Evolutionary conservation across 176 grass and related monocot genomes (phyloP).

Genomic region (Aegilops bicornis): DNA sequence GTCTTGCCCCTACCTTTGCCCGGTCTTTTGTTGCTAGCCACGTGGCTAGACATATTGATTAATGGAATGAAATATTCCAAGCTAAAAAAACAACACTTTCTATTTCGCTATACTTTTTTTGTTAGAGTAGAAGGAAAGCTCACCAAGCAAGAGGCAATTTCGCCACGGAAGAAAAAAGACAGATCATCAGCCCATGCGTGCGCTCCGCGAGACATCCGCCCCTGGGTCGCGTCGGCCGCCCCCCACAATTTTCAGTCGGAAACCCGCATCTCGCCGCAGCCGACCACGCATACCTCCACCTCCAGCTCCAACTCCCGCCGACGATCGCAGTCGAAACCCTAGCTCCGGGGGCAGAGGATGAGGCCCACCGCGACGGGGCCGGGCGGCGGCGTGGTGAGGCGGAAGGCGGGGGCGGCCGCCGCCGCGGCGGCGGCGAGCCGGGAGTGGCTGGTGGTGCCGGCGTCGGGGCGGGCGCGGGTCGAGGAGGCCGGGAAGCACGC

Average conservation of each 20-base stretch:
- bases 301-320: background rate
- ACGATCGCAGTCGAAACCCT: slow-evolving; percentile 15
- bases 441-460: slow-evolving; percentile 81
- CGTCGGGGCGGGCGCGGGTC: slow-evolving; percentile 50
- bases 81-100: too few species aligned
- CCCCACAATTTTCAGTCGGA: background rate
- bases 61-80: too few species aligned
- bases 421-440: slow-evolving; percentile 52
- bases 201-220: background rate
- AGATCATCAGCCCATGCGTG: background rate
- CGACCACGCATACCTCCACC: background rate
- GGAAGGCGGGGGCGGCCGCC: slow-evolving; percentile 52
- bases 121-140: too few species aligned
- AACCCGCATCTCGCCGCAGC: background rate
- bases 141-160: background rate
- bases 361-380: slow-evolving; percentile 24
- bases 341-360: slow-evolving; percentile 20
- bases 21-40: too few species aligned
- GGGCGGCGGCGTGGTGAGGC: slow-evolving; percentile 35
- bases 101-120: too few species aligned
- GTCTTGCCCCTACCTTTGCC: too few species aligned
- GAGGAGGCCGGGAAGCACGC: slow-evolving; percentile 87
- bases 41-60: too few species aligned
- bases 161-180: background rate
- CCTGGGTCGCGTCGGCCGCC: too few species aligned